These are phyloP conservation scores for Euphorbia tirucalli DNA, from an alignment of 345 rosid genomes.

Conservation along the genomic window DNA sequence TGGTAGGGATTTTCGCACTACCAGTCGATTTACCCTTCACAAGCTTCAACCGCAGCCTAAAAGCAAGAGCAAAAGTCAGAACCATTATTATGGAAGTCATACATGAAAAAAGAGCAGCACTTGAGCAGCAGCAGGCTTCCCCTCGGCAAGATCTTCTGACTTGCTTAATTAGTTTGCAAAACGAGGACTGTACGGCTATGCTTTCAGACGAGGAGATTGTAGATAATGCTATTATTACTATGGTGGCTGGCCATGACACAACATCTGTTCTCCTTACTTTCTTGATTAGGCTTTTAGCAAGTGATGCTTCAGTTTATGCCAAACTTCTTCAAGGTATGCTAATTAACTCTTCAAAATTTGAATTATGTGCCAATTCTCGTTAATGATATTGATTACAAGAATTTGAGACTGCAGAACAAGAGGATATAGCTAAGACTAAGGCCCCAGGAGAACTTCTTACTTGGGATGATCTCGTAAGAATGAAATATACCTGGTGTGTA, in stretches of 20 bases:
- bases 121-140: neutral
- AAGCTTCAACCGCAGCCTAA: neutral
- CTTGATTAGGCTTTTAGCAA: neutral
- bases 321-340: neutral
- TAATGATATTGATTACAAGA: too few species aligned
- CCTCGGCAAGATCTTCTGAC: neutral
- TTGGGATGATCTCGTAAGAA: neutral
- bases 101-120: neutral
- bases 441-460: neutral
- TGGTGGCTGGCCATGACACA: neutral
- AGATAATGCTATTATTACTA: neutral
- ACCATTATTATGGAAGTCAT: neutral
- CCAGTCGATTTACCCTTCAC: neutral
- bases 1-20: neutral
- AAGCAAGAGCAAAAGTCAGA: neutral
- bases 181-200: neutral
- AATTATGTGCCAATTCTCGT: neutral
- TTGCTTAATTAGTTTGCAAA: neutral
- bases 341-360: neutral
- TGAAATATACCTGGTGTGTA: neutral
- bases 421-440: neutral
- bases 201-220: neutral
- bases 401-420: neutral
- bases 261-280: neutral
- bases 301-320: neutral